A percentile compares a stretch with the other conserved stretches of the same genome.
These are phyloP conservation scores for Chimonanthus praecox DNA, from an alignment of 164 flowering plant genomes.

Conservation along the genomic window DNA sequence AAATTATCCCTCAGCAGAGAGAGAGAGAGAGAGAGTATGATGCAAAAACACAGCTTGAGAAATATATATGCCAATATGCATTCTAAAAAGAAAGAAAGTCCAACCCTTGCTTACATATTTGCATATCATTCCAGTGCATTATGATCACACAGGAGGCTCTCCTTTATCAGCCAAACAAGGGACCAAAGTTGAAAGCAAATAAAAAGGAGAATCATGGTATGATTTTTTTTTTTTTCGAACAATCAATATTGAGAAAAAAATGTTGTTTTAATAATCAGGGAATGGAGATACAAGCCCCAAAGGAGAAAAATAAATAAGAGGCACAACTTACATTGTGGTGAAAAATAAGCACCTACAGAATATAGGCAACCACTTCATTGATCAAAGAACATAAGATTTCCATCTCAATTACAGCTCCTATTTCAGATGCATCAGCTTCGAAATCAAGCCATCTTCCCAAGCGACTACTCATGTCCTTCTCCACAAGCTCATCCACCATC, in stretches of 20 bases:
- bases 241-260: not conserved
- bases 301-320: not conserved
- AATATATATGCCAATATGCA: no score
- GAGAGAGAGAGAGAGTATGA: no score
- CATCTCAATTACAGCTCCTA: slow-evolving; percentile 54
- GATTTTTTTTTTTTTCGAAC: no score
- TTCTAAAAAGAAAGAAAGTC: no score
- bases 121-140: no score
- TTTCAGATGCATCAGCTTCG: slow-evolving; percentile 50
- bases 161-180: no score
- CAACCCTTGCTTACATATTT: no score
- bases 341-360: slow-evolving; percentile 3
- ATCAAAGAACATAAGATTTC: slow-evolving; percentile 54
- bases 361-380: slow-evolving; percentile 62
- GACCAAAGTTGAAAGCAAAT: no score
- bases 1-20: no score
- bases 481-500: slow-evolving; percentile 90
- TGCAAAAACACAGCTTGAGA: no score
- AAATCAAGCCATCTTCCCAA: slow-evolving; percentile 75
- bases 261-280: not conserved
- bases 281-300: not conserved
- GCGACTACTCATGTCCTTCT: slow-evolving; percentile 80
- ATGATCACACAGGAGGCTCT: no score
- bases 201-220: no score
- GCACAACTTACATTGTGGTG: slow-evolving; percentile 5